Conservation (phyloP, 257 asterid genomes). For the Handroanthus guayacan region DNA sequence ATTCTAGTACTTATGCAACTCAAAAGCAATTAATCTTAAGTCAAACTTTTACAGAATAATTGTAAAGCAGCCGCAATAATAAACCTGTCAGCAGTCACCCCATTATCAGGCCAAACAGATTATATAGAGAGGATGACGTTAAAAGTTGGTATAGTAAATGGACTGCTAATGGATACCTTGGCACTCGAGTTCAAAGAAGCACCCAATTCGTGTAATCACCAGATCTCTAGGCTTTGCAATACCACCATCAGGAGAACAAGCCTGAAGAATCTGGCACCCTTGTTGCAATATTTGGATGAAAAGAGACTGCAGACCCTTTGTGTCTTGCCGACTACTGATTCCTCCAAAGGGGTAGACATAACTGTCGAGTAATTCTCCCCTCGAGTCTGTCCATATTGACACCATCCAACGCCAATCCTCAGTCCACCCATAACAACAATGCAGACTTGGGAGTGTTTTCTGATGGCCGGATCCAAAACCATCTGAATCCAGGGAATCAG, state of each 20-base stretch:
- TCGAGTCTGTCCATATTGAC: slow-evolving; percentile 96
- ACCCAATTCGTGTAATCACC: slow-evolving; percentile 89
- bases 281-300: slow-evolving; percentile 94
- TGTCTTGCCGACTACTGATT: slow-evolving; percentile 96
- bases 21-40: slow-evolving; percentile 10
- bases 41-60: background rate
- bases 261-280: slow-evolving; percentile 98
- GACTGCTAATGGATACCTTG: slow-evolving; percentile 61
- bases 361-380: slow-evolving; percentile 97
- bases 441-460: slow-evolving; percentile 83
- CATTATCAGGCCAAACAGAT: slow-evolving; percentile 12
- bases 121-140: background rate
- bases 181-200: slow-evolving; percentile 98
- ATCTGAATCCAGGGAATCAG: slow-evolving; percentile 73
- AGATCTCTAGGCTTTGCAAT: slow-evolving; percentile 87
- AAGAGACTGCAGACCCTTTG: slow-evolving; percentile 97
- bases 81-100: slow-evolving; percentile 6
- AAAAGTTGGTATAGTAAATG: slow-evolving; percentile 23
- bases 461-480: slow-evolving; percentile 73
- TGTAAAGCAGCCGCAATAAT: slow-evolving; percentile 1
- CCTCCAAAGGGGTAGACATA: slow-evolving; percentile 96
- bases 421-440: slow-evolving; percentile 99
- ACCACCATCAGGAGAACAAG: slow-evolving; percentile 75
- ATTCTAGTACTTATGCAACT: slow-evolving; percentile 19
- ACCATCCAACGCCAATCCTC: slow-evolving; percentile 99